Conservation (phyloP, 805 yeast species). For the Candida yuanshanica region DNA sequence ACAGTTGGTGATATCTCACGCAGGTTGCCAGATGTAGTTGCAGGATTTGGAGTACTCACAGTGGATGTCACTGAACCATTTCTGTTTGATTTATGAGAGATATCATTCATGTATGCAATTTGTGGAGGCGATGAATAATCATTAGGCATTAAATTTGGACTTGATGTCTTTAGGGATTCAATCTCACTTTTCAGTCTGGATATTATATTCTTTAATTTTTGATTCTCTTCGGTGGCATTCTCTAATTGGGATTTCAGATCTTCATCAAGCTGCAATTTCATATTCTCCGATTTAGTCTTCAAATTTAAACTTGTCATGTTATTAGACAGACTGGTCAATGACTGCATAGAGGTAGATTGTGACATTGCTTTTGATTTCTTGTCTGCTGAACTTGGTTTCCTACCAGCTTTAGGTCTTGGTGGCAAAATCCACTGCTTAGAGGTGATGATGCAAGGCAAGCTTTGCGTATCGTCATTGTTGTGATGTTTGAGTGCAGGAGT, state of each 20-base stretch:
- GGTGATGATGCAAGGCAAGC: conserved; percentile 31
- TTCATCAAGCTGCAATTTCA: conserved; percentile 19
- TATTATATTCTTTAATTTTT: conserved; percentile 36
- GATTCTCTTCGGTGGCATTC: conserved; percentile 37
- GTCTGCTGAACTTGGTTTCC: conserved; percentile 36
- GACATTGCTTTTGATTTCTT: conserved; percentile 4
- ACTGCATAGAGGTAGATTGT: not conserved
- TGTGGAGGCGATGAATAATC: not conserved
- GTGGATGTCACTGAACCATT: not conserved
- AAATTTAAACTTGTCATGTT: not conserved
- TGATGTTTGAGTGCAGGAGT: not conserved
- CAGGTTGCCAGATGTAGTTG: not conserved
- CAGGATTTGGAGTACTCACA: not conserved
- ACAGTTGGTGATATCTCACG: conserved; percentile 20
- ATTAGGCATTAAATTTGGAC: not conserved
- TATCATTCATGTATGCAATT: not conserved
- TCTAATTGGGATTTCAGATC: conserved; percentile 33
- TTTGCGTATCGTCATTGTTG: not conserved
- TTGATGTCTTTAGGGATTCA: conserved; percentile 18
- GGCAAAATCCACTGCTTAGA: conserved; percentile 80
- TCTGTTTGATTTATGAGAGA: not conserved
- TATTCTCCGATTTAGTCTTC: conserved; percentile 2
- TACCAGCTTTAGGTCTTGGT: conserved; percentile 74
- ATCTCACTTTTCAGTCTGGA: conserved; percentile 36
- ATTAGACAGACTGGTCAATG: not conserved